Evolutionary conservation across 1,284 basidiomycete genomes (phyloP).

Genomic region (Puccinia triticina): DNA sequence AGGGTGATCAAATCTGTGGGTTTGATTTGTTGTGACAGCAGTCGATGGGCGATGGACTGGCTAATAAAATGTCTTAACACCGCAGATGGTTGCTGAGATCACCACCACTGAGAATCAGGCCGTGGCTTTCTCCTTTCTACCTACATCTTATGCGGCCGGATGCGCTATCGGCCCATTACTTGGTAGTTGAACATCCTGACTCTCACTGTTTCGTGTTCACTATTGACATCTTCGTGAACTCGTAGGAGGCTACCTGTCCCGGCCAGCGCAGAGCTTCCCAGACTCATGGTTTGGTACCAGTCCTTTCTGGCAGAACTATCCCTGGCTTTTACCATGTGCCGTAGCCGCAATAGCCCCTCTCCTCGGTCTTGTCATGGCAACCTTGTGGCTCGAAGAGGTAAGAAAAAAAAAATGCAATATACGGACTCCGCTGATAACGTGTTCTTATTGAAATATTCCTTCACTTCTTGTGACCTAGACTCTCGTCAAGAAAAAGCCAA

Average conservation of each 20-base stretch:
- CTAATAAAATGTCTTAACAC: not conserved
- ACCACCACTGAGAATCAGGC: conserved; percentile 57
- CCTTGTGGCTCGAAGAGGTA: conserved; percentile 31
- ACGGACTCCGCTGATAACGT: too few species aligned
- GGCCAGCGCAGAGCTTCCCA: not conserved
- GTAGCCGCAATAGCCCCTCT: conserved; percentile 1
- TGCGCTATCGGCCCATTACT: conserved; percentile 55
- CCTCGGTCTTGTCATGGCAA: not conserved
- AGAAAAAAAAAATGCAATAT: not conserved
- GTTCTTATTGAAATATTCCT: not conserved
- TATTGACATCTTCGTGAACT: not conserved
- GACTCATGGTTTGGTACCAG: conserved; percentile 15
- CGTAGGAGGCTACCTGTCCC: conserved; percentile 26
- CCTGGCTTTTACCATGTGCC: conserved; percentile 25
- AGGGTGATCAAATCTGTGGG: conserved; percentile 41
- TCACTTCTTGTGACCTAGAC: not conserved
- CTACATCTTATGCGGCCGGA: conserved; percentile 56
- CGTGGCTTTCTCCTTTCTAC: conserved; percentile 56
- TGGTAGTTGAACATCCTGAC: not conserved
- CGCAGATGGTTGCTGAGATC: conserved; percentile 55
- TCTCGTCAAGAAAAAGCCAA: not conserved
- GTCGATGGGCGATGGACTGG: not conserved
- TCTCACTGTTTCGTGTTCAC: not conserved
- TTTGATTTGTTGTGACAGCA: not conserved
- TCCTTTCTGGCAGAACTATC: conserved; percentile 19